A percentile compares a stretch with the other conserved stretches of the same genome.
Conservation (phyloP, 2,329 filamentous ascomycete species). For the Ceratocystis smalleyi region DNA sequence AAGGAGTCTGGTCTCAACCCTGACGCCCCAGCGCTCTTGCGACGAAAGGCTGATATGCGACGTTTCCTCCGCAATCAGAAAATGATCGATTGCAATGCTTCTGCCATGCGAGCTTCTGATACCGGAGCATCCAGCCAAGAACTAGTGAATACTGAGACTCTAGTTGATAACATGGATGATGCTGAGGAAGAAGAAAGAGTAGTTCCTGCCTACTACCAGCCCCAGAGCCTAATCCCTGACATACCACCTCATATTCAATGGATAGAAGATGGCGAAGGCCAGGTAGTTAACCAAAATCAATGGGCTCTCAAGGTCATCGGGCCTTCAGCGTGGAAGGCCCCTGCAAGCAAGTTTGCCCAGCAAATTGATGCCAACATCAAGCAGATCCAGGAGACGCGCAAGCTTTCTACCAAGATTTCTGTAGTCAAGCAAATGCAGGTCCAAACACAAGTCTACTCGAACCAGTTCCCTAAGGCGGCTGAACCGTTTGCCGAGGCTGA, state of each 20-base stretch:
- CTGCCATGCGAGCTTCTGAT: constrained; percentile 21
- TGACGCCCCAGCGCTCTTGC: constrained; percentile 74
- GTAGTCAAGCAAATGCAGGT: constrained; percentile 99
- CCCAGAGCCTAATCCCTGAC: constrained; percentile 71
- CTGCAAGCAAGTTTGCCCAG: constrained; percentile 55
- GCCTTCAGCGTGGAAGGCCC: constrained; percentile 57
- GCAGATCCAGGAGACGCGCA: constrained; percentile 92
- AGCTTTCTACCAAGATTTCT: constrained; percentile 87
- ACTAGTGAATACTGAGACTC: constrained; percentile 31
- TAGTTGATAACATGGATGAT: constrained; percentile 89
- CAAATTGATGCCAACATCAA: constrained; percentile 83
- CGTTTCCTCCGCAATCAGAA: constrained; percentile 43
- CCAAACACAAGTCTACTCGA: constrained; percentile 91
- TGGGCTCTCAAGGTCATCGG: constrained; percentile 69
- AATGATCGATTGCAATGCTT: constrained; percentile 24
- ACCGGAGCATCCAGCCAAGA: constrained; percentile 6
- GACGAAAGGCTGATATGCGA: constrained; percentile 78
- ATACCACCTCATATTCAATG: constrained; percentile 64
- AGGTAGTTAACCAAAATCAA: constrained; percentile 75
- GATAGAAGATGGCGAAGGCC: constrained; percentile 77
- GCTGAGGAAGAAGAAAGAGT: constrained; percentile 55
- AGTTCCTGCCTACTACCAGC: constrained; percentile 88
- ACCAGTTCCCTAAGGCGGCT: constrained; percentile 95
- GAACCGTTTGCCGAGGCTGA: constrained; percentile 79
- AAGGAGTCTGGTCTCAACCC: constrained; percentile 67